Percentiles rank a stretch among this genome's conserved stretches.
phyloP scores from a whole-genome alignment of 179 eudicot genomes.

The Pouteria campechiana region DNA sequence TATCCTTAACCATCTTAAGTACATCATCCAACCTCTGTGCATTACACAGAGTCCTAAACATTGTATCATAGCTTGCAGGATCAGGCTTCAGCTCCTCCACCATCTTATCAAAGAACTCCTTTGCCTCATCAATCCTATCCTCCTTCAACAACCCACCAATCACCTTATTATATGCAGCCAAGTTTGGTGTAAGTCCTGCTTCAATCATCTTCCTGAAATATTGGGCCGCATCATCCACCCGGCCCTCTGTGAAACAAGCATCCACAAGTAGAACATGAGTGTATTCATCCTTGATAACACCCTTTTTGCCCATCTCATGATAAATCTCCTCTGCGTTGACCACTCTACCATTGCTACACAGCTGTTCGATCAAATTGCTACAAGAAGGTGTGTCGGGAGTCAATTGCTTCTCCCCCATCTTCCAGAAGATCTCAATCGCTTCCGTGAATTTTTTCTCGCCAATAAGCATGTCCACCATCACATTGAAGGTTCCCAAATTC shows the following conservation, averaged over 20 bases:
- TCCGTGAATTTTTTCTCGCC: conserved; percentile 44
- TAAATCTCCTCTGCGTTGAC: conserved; percentile 71
- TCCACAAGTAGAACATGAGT: conserved; percentile 69
- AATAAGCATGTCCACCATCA: conserved; percentile 76
- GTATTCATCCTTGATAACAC: conserved; percentile 67
- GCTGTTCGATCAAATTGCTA: conserved; percentile 60
- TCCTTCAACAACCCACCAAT: conserved; percentile 70
- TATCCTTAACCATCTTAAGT: conserved; percentile 39
- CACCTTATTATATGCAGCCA: conserved; percentile 56
- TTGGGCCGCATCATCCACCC: conserved; percentile 73
- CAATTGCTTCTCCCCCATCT: conserved; percentile 75
- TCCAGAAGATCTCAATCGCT: conserved; percentile 68
- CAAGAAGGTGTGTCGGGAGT: conserved; percentile 72
- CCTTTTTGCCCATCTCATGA: conserved; percentile 60
- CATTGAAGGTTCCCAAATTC: conserved; percentile 83
- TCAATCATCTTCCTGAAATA: conserved; percentile 74
- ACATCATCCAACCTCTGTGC: conserved; percentile 63
- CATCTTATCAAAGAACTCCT: conserved; percentile 78
- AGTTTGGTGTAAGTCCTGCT: conserved; percentile 61
- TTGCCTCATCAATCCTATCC: conserved; percentile 76
- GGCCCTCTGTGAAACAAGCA: conserved; percentile 54
- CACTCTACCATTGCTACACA: conserved; percentile 55
- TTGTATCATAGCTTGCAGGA: conserved; percentile 56
- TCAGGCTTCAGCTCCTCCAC: conserved; percentile 80
- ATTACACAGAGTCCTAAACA: conserved; percentile 64